Evolutionary conservation across 148 eudicot species (phyloP), one percentile per base, ranked within the genome.

Genomic region (Persicaria tinctoria): DNA sequence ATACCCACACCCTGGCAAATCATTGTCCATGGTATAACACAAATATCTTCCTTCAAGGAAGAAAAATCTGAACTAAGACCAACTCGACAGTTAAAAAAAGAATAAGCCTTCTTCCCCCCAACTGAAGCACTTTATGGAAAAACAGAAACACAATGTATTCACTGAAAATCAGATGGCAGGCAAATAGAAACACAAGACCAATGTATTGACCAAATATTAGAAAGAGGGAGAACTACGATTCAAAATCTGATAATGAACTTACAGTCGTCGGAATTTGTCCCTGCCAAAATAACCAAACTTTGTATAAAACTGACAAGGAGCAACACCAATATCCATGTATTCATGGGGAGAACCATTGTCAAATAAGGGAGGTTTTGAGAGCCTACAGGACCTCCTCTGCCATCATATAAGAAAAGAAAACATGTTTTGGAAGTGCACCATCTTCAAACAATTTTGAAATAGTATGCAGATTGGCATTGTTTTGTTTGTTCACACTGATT

Each of bases 331-430:
- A 47, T 71, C 74, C 27, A 8, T 18, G 38, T 46, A 17, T 50
- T 48, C 74, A 71, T 71, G 20, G 44, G 8, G 46, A 66, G 14
- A 23, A 32, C 48, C 70, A 41, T 66, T 4, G 44, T 14, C 70
- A 41, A 66, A 41, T 48, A 44, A 66, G n/a, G 48, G 20, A 12
- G 12, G 0, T 66, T 66, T 66, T 66, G 4, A 66, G 44, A 38
- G 48, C 14, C 70, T 66, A 66, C 8, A 66, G 70, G 48, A 66
- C 48, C 70, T 66, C 48, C n/a, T 66, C 17, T 66, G 70, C 48
- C 48, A 17, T 66, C 70, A 66, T 41, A 18, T 66, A 66, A 2
- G 14, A 8, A 66, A 66, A 13, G 70, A 66, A 41, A 66, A 66
- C 18, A 27, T 27, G 27, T 32, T 3, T 10, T 63, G 68, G 41